Evolutionary conservation across 2,329 filamentous ascomycete species (phyloP), one percentile per base, ranked within the genome.

Genomic region (Penicillium aurantiogriseum): DNA sequence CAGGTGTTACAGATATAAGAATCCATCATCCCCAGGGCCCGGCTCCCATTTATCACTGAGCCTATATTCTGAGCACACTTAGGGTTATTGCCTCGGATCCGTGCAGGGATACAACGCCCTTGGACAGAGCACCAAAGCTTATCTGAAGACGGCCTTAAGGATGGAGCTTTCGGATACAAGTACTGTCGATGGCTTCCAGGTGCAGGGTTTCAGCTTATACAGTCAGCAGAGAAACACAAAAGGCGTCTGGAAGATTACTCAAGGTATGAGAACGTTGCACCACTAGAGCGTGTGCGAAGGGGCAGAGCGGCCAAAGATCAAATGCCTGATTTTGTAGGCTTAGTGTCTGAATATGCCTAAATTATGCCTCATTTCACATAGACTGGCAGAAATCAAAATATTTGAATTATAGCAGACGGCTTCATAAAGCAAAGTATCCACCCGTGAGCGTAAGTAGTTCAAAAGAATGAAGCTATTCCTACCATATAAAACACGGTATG

Each of bases 201-300:
- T 25, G 15, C 40, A 33, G 2, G 2, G 33, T 27, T 51, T 44
- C 50, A 48, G 42, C 36, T 40, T n/a, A 42, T 51, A 44, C 53
- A 57, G 57, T 59, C 47, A 57, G 57, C 53, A 61, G 29, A 43
- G 47, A 23, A 27, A 56, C 33, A 49, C 51, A 35, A 36, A 42
- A 43, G 25, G 8, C 21, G n/a, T 36, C 40, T 23, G 19, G 46
- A 36, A 45, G n/a, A 44, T 54, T 31, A 33, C 52, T 44, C 44
- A 9, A 49, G 17, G 38, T 27, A 15, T 27, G 15, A 51, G 11
- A 44, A 48, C 38, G 42, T 36, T 40, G 23, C 43, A 59, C 57
- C 47, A 49, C 42, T 19, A 39, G 21, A 46, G 23, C 38, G 10
- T 23, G 23, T 23, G 23, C 23, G 23, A 4, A 23, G 23, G 23